Percentiles rank a stretch among this genome's conserved stretches.
phyloP scores from a whole-genome alignment of 345 rosid genomes.

The Lumnitzera littorea region DNA sequence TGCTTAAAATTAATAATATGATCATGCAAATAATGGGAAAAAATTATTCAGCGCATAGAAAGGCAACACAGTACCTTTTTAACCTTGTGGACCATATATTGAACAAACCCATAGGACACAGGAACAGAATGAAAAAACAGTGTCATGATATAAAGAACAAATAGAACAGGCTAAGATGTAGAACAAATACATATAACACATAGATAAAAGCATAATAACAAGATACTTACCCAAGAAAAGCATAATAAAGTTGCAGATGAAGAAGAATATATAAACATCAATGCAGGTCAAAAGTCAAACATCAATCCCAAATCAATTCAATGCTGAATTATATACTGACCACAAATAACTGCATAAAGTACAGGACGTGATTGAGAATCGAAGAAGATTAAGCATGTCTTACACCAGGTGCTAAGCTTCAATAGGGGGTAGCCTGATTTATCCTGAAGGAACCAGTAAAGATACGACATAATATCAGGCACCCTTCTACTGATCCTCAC shows the following conservation, averaged over 20 bases:
- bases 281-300: too few relatives aligned
- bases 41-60: too few relatives aligned
- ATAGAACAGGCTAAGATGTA: too few relatives aligned
- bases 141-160: too few relatives aligned
- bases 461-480: constrained; percentile 18
- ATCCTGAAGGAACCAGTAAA: constrained; percentile 15
- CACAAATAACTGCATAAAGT: background rate
- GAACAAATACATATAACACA: too few relatives aligned
- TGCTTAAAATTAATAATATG: too few relatives aligned
- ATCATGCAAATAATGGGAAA: too few relatives aligned
- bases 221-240: background rate
- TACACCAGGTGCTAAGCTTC: constrained; percentile 13
- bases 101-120: too few relatives aligned
- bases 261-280: constrained; percentile 5
- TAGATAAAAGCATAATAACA: too few relatives aligned
- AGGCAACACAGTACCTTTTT: too few relatives aligned
- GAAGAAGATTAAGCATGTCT: constrained; percentile 14
- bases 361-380: background rate
- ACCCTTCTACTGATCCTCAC: constrained; percentile 19
- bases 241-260: constrained; percentile 1
- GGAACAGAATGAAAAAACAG: too few relatives aligned
- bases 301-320: background rate
- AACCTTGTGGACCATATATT: too few relatives aligned
- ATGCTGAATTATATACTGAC: constrained; percentile 5
- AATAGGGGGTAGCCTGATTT: constrained; percentile 16